Conservation (phyloP, 2,329 filamentous ascomycete genomes). For the Ascochyta fabae region DNA sequence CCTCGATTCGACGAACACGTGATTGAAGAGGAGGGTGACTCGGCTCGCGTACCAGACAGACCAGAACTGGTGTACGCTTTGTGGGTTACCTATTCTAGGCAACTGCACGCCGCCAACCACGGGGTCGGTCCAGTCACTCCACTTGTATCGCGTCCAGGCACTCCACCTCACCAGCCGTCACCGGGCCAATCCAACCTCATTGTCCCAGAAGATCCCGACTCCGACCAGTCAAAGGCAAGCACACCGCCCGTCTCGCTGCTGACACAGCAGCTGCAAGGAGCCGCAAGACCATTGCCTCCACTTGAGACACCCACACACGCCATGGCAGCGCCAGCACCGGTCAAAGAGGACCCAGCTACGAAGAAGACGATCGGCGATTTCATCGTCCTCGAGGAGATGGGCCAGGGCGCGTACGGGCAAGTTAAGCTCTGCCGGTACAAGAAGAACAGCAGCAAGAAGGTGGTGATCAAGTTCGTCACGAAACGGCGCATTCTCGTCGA, state of each 20-base stretch:
- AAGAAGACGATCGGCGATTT: conserved; percentile 94
- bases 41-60: conserved; percentile 55
- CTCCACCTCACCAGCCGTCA: conserved; percentile 78
- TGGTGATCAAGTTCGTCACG: conserved; percentile 96
- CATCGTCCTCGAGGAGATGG: conserved; percentile 95
- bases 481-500: conserved; percentile 96
- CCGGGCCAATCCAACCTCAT: conserved; percentile 68
- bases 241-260: conserved; percentile 55
- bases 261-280: conserved; percentile 59
- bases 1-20: conserved; percentile 63
- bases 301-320: conserved; percentile 12
- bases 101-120: conserved; percentile 78
- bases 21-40: conserved; percentile 63
- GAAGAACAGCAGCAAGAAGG: conserved; percentile 74
- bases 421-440: conserved; percentile 94
- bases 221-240: conserved; percentile 42
- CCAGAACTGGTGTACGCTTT: conserved; percentile 87
- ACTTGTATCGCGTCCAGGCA: conserved; percentile 67
- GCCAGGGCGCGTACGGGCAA: conserved; percentile 95
- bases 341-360: conserved; percentile 30
- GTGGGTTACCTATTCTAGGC: conserved; percentile 96
- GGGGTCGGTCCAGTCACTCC: conserved; percentile 69
- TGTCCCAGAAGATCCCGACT: conserved; percentile 46
- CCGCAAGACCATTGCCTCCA: conserved; percentile 55
- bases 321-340: conserved; percentile 22